Evolutionary conservation across 495 filamentous ascomycete species (phyloP).

Genomic region (Cryomyces antarcticus): DNA sequence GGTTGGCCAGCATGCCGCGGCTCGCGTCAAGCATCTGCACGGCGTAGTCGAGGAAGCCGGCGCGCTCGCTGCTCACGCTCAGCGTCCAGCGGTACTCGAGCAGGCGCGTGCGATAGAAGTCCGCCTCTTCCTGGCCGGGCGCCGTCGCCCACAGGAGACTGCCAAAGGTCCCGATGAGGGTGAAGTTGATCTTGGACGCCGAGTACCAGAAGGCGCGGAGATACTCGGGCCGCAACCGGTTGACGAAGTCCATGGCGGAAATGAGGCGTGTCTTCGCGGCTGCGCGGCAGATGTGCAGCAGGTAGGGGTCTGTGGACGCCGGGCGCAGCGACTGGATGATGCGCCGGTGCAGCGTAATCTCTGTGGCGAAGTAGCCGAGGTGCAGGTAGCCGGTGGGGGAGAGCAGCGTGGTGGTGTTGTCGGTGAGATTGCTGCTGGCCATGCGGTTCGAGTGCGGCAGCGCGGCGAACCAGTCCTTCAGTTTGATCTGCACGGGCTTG

Average conservation of each 20-base stretch:
- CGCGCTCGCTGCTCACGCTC: constrained; percentile 61
- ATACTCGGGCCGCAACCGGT: constrained; percentile 19
- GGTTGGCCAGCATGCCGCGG: constrained; percentile 16
- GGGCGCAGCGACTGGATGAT: constrained; percentile 50
- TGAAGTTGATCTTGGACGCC: constrained; percentile 61
- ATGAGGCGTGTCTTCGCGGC: constrained; percentile 60
- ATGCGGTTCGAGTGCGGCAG: constrained; percentile 47
- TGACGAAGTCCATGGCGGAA: constrained; percentile 24
- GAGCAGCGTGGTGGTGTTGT: constrained; percentile 8
- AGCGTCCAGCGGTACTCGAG: constrained; percentile 90
- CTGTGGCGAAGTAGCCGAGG: constrained; percentile 65
- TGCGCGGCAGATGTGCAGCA: constrained; percentile 85
- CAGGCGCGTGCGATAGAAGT: constrained; percentile 78
- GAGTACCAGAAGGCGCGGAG: constrained; percentile 39
- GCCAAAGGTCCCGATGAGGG: constrained; percentile 63
- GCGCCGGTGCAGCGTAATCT: constrained; percentile 67
- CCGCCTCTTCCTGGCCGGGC: constrained; percentile 72
- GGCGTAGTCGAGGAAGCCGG: constrained; percentile 58
- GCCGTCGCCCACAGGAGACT: constrained; percentile 69
- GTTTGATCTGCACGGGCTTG: constrained; percentile 64
- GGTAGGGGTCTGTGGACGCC: constrained; percentile 39
- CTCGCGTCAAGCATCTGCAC: constrained; percentile 45
- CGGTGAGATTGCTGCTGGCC: constrained; percentile 28
- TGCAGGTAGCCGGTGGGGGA: constrained; percentile 44
- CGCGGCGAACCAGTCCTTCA: constrained; percentile 60